Percentiles rank a stretch among this genome's conserved stretches.
Evolutionary conservation across 208 protist species (phyloP).

Genomic region (Leishmania martiniquensis): DNA sequence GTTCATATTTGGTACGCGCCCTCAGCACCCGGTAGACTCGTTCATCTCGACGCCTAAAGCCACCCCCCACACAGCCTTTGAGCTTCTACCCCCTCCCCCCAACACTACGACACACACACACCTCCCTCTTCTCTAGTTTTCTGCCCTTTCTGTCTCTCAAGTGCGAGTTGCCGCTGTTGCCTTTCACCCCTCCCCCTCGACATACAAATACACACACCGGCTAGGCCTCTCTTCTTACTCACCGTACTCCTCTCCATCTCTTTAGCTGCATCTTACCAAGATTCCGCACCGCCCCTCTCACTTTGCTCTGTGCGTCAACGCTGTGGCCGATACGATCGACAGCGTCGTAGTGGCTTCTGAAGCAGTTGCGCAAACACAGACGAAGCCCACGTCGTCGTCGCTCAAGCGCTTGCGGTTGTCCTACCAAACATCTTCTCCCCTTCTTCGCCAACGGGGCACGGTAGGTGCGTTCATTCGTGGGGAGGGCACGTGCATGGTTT

Average conservation of each 20-base stretch:
- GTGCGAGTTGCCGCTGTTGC: not conserved
- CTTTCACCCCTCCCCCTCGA: not conserved
- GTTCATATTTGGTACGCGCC: not conserved
- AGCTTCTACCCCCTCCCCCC: no score
- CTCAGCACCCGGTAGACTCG: not conserved
- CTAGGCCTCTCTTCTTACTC: not conserved
- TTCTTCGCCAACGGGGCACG: not conserved
- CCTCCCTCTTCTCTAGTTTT: not conserved
- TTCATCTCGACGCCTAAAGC: not conserved
- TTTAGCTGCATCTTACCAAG: not conserved
- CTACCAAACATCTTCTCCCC: not conserved
- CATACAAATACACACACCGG: not conserved
- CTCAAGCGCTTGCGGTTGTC: not conserved
- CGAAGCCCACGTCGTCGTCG: not conserved
- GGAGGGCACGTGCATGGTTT: not conserved
- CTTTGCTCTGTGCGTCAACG: not conserved
- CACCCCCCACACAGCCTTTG: not conserved
- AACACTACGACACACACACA: no score
- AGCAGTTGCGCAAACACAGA: not conserved
- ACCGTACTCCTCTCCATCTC: not conserved
- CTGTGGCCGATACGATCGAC: not conserved
- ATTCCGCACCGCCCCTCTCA: not conserved
- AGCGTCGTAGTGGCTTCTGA: not conserved
- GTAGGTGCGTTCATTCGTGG: not conserved
- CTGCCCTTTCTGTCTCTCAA: not conserved